phyloP scores from a whole-genome alignment of 345 rosid genomes.

The Salix koriyanagi region DNA sequence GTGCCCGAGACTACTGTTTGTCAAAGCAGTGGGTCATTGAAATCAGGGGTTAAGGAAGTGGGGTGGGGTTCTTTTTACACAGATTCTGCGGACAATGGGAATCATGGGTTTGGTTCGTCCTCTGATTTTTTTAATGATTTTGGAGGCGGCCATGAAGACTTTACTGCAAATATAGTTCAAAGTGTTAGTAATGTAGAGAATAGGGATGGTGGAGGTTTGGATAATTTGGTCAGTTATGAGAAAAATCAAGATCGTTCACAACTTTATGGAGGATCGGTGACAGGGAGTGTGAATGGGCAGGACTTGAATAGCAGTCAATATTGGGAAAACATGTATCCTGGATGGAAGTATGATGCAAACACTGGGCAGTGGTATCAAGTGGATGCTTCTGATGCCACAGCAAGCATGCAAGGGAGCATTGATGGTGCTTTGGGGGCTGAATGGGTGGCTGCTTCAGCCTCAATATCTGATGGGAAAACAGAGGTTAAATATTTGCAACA shows the following conservation, averaged over 20 bases:
- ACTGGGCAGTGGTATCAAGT: conserved; percentile 83
- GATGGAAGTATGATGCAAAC: conserved; percentile 73
- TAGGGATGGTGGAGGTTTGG: conserved; percentile 21
- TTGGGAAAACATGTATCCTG: conserved; percentile 87
- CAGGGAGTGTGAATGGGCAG: conserved; percentile 40
- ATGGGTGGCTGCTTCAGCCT: conserved; percentile 30
- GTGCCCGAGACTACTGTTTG: conserved; percentile 18
- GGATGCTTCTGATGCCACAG: conserved; percentile 36
- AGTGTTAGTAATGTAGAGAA: conserved; percentile 27
- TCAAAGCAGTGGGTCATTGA: conserved; percentile 34
- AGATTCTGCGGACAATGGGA: conserved; percentile 45
- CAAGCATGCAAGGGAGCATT: conserved; percentile 34
- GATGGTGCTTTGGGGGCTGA: conserved; percentile 32
- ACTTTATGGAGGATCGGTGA: conserved; percentile 26
- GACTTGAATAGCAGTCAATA: conserved; percentile 48
- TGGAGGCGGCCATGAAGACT: conserved; percentile 36
- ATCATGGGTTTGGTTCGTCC: conserved; percentile 57
- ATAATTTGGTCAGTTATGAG: conserved; percentile 34
- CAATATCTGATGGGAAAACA: conserved; percentile 36
- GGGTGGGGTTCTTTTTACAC: conserved; percentile 85
- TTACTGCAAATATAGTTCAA: conserved; percentile 31
- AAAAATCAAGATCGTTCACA: conserved; percentile 34
- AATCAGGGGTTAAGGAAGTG: conserved; percentile 63
- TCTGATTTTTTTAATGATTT: conserved; percentile 71
- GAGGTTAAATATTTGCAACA: conserved; percentile 63